Percentiles rank a stretch among this genome's conserved stretches.
phyloP scores from a whole-genome alignment of 2,329 filamentous ascomycete species.

The Echinosphaeria canescens region DNA sequence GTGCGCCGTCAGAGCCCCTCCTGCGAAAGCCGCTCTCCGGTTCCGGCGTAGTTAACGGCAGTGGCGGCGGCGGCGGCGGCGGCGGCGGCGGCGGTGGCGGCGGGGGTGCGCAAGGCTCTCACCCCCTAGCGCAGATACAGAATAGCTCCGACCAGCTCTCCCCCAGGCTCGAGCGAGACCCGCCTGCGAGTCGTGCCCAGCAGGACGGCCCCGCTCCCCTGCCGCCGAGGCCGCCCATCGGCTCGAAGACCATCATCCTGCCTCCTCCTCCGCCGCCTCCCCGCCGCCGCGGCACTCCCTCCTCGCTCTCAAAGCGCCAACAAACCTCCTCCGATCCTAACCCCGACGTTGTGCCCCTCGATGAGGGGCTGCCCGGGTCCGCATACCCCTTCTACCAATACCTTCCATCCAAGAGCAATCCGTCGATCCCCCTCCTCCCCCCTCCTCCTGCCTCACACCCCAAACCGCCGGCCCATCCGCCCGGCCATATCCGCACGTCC shows the following conservation, averaged over 20 bases:
- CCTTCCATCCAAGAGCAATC: no score
- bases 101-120: no score
- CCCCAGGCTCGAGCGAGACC: no score
- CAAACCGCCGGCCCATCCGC: conserved; percentile 1
- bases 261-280: conserved; percentile 18
- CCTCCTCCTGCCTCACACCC: no score
- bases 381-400: no score
- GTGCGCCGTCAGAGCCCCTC: conserved; percentile 13
- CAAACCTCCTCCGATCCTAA: conserved; percentile 13
- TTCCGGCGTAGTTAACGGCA: conserved; percentile 6
- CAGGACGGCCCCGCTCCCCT: no score
- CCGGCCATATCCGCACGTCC: not conserved
- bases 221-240: no score
- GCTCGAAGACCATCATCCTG: no score
- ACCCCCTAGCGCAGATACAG: conserved; percentile 18
- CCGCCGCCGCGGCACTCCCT: conserved; percentile 19
- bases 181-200: no score
- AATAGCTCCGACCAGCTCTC: conserved; percentile 16
- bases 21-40: not conserved
- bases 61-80: conserved; percentile 2
- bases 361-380: conserved; percentile 9
- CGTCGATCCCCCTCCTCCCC: no score
- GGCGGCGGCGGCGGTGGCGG: no score
- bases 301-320: conserved; percentile 9
- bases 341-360: conserved; percentile 18